Evolutionary conservation across 1,284 basidiomycete genomes (phyloP), one percentile per base, ranked within the genome.

Genomic region (Porodaedalea pini): DNA sequence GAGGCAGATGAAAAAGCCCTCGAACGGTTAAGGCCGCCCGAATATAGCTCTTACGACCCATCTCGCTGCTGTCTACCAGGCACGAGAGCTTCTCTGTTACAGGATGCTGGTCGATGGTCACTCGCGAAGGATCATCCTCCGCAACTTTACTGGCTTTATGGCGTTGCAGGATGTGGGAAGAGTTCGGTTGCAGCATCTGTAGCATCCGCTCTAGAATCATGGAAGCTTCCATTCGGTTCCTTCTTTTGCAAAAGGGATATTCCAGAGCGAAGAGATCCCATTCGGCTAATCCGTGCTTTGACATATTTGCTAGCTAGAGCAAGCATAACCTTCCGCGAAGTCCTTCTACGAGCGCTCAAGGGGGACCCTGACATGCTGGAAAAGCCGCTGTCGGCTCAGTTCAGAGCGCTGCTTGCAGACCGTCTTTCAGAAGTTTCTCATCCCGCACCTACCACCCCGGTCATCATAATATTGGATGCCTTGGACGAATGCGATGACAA

Each of bases 241-340:
- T 55, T 55, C 19, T 55, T 55, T 23, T 55, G 41, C 31, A 56
- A 49, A 19, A 5, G 41, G 21, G 54, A 56, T 49, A 32, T 50
- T 17, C 31, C 54, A 1, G 53, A 36, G 2, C 31, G 40, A 17
- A 27, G 53, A 3, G 21, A 19, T 21, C 43, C 53, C 6, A 19
- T 13, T 13, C 21, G 36, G 7, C 15, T 57, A 21, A 31, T 55
- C 25, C 31, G n/a, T n/a, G 32, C 41, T 11, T 7, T 55, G 3
- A 25, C 44, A 2, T 48, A 47, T 27, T 25, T 13, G 4, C 29
- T 55, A 13, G 19, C 53, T 19, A n/a, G 40, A 10, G 6, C 10
- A 6, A 23, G 13, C 17, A 5, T 23, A 19, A 7, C 7, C 7
- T 49, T 37, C 32, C 13, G 23, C 4, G 27, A 43, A 13, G 23